Evolutionary conservation across 2,329 filamentous ascomycete genomes (phyloP).

Genomic region (Phaeomoniella chlamydospora): DNA sequence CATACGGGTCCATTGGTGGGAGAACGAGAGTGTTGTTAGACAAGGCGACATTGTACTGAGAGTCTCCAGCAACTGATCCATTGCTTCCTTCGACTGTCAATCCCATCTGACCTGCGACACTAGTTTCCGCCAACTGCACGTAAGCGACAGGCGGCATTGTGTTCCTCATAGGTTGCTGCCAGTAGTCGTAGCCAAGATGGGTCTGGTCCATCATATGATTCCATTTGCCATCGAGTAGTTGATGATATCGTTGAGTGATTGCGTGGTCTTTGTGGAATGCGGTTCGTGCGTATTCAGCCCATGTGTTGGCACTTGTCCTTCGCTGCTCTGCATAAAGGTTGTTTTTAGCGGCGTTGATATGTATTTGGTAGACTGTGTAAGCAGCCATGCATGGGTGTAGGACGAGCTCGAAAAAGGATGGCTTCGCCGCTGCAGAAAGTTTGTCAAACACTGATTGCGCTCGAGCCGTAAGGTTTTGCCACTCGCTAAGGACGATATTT

Average conservation of each 20-base stretch:
- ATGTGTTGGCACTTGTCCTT: conserved; percentile 39
- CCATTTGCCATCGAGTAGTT: conserved; percentile 48
- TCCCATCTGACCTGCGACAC: conserved; percentile 48
- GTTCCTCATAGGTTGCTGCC: conserved; percentile 64
- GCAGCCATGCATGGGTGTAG: conserved; percentile 46
- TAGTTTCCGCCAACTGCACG: conserved; percentile 42
- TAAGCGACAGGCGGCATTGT: conserved; percentile 46
- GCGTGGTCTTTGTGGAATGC: conserved; percentile 43
- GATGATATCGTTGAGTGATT: conserved; percentile 43
- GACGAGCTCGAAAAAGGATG: conserved; percentile 50
- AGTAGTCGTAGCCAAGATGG: conserved; percentile 36
- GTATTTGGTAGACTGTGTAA: conserved; percentile 39
- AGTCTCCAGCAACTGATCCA: conserved; percentile 53
- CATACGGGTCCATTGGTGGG: conserved; percentile 44
- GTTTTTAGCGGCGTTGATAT: conserved; percentile 37
- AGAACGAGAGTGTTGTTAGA: conserved; percentile 40
- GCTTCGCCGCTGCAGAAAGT: conserved; percentile 33
- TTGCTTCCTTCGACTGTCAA: conserved; percentile 51
- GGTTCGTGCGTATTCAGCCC: conserved; percentile 37
- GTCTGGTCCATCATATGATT: conserved; percentile 44
- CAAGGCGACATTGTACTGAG: conserved; percentile 38
- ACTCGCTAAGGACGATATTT: conserved; percentile 40
- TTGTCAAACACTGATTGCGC: conserved; percentile 42
- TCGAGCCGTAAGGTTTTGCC: conserved; percentile 35
- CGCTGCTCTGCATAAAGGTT: conserved; percentile 41